phyloP scores from a whole-genome alignment of 2,329 filamentous ascomycete species.

The Pseudocercospora fuligena region DNA sequence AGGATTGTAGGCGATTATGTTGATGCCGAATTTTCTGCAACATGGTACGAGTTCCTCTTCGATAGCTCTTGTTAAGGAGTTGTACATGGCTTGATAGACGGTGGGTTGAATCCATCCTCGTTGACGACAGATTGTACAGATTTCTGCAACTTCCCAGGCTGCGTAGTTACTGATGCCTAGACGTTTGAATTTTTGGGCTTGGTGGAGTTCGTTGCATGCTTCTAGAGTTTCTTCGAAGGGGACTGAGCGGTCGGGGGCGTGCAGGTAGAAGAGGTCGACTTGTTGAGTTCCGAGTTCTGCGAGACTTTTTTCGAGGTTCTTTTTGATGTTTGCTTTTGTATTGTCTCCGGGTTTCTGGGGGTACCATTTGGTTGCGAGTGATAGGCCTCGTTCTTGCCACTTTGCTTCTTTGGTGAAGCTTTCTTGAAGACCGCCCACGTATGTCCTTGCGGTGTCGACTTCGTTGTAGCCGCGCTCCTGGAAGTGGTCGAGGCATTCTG shows the following conservation, averaged over 20 bases:
- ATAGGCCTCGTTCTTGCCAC: constrained; percentile 79
- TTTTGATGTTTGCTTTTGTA: constrained; percentile 47
- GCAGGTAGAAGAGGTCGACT: constrained; percentile 77
- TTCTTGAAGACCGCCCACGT: constrained; percentile 74
- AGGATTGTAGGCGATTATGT: constrained; percentile 49
- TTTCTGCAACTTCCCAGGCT: not conserved
- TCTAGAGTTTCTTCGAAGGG: constrained; percentile 79
- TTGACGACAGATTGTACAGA: not conserved
- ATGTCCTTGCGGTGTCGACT: constrained; percentile 79
- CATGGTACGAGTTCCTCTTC: constrained; percentile 51
- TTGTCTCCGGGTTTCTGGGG: not conserved
- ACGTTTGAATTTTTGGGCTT: constrained; percentile 67
- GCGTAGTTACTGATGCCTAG: not conserved
- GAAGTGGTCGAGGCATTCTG: constrained; percentile 72
- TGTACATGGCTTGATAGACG: constrained; percentile 40
- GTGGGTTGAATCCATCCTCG: not conserved
- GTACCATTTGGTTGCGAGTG: constrained; percentile 72
- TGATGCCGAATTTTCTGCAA: constrained; percentile 49
- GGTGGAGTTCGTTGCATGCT: constrained; percentile 77
- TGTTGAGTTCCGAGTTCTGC: constrained; percentile 71
- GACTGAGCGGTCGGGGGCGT: constrained; percentile 61
- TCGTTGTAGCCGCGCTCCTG: constrained; percentile 81
- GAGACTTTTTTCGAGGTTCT: constrained; percentile 68
- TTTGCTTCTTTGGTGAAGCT: constrained; percentile 66
- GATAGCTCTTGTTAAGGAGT: constrained; percentile 45